Conservation (phyloP, 192 early-diverging fungal genomes). For the Linnemannia hyalina region DNA sequence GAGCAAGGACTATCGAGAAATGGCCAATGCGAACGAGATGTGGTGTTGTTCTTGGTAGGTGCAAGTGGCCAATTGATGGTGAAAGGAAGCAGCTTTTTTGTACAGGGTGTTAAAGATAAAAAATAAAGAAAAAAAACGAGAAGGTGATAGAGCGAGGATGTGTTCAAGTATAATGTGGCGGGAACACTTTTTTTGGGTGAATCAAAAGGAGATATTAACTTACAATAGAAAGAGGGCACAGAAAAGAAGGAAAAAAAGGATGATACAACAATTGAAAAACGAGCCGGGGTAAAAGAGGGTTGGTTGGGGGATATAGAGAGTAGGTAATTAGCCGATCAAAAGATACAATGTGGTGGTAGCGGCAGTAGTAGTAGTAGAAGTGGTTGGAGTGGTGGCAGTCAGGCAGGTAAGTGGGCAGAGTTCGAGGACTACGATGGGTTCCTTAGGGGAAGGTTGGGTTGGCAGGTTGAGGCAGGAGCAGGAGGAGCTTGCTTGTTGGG, state of each 20-base stretch:
- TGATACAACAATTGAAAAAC: background rate
- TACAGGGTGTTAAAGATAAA: conserved; percentile 1
- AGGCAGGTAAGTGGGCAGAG: background rate
- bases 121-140: background rate
- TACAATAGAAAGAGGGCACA: conserved; percentile 11
- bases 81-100: background rate
- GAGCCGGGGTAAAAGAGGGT: background rate
- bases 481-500: conserved; percentile 31
- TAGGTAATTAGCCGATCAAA: conserved; percentile 1
- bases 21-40: conserved; percentile 3
- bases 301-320: background rate
- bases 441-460: conserved; percentile 14
- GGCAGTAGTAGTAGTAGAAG: background rate
- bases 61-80: background rate
- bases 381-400: background rate
- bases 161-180: conserved; percentile 9
- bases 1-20: conserved; percentile 15
- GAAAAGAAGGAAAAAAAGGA: background rate
- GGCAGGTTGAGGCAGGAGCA: conserved; percentile 33
- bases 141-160: background rate
- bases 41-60: background rate
- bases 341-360: conserved; percentile 12
- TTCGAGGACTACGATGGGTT: conserved; percentile 16
- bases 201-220: conserved; percentile 4
- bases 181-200: conserved; percentile 13